Percentiles rank a stretch among this genome's conserved stretches.
Evolutionary conservation across 148 eudicot genomes (phyloP).

Genomic region (Camellia sinensis): DNA sequence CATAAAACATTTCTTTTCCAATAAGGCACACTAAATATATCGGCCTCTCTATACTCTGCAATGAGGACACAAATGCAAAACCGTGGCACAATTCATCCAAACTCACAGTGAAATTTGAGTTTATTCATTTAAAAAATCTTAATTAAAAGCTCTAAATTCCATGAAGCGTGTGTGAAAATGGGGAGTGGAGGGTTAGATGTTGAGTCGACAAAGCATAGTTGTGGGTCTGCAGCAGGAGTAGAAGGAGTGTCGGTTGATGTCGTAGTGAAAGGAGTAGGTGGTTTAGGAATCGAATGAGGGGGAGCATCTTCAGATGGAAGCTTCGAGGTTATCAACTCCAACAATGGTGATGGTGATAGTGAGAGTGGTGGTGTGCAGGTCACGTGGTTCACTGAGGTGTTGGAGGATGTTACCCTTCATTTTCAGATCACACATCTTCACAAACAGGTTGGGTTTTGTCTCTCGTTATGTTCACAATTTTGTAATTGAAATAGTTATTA

Average conservation of each 20-base stretch:
- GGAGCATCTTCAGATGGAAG: not conserved
- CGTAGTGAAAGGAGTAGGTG: not conserved
- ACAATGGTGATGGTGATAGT: not conserved
- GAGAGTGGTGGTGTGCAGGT: conserved; percentile 18
- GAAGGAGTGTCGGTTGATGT: not conserved
- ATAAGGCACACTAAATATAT: no score
- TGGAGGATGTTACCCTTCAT: conserved; percentile 35
- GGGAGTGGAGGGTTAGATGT: not conserved
- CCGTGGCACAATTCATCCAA: no score
- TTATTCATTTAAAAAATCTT: no score
- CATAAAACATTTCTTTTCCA: no score
- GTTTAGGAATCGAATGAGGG: not conserved
- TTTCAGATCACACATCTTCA: conserved; percentile 49
- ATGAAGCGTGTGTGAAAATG: no score
- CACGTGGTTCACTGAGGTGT: conserved; percentile 37
- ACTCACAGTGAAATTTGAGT: no score
- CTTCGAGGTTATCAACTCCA: not conserved
- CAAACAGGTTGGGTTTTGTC: conserved; percentile 34
- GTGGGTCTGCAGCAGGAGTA: not conserved
- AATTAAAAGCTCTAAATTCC: no score
- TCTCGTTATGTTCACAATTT: not conserved
- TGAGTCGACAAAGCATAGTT: not conserved
- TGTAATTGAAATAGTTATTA: not conserved
- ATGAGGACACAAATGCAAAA: no score
- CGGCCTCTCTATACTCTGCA: no score